Evolutionary conservation across 768 basidiomycete species (phyloP).

Genomic region (Chlorophyllum brunneum): DNA sequence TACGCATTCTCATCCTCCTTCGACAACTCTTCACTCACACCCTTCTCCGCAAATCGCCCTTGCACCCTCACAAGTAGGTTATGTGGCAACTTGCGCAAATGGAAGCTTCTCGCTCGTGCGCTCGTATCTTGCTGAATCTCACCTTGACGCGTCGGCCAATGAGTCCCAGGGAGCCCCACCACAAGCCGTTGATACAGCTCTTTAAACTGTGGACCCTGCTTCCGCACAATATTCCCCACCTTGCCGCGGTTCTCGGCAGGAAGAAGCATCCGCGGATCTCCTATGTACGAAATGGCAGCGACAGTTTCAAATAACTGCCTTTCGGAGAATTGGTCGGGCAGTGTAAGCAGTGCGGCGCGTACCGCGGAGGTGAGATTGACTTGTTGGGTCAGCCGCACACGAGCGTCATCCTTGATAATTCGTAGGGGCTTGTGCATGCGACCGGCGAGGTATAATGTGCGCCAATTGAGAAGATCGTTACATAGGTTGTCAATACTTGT

Average conservation of each 20-base stretch:
- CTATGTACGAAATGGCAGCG: conserved; percentile 80
- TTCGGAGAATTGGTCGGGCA: conserved; percentile 81
- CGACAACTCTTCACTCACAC: conserved; percentile 25
- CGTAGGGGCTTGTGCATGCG: conserved; percentile 97
- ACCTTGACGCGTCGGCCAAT: conserved; percentile 53
- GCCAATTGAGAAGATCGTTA: conserved; percentile 90
- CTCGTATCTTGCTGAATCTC: conserved; percentile 73
- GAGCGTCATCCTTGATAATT: conserved; percentile 89
- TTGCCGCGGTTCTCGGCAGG: conserved; percentile 95
- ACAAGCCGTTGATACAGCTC: conserved; percentile 83
- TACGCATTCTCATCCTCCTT: conserved; percentile 72
- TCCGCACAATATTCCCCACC: conserved; percentile 87
- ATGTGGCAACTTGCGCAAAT: conserved; percentile 76
- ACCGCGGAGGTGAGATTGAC: conserved; percentile 91
- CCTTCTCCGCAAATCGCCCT: conserved; percentile 40
- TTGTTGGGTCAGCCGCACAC: conserved; percentile 87
- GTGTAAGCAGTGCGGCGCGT: conserved; percentile 82
- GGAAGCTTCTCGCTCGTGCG: conserved; percentile 63
- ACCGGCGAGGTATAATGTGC: conserved; percentile 88
- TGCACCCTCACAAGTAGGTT: conserved; percentile 57
- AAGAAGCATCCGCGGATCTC: conserved; percentile 91
- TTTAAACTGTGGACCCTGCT: conserved; percentile 79
- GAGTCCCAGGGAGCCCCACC: conserved; percentile 74
- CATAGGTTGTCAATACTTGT: conserved; percentile 89
- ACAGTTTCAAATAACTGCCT: conserved; percentile 81